Base-by-base conservation (phyloP, 2,329 filamentous ascomycete species). In the Neobulgaria alba region DNA sequence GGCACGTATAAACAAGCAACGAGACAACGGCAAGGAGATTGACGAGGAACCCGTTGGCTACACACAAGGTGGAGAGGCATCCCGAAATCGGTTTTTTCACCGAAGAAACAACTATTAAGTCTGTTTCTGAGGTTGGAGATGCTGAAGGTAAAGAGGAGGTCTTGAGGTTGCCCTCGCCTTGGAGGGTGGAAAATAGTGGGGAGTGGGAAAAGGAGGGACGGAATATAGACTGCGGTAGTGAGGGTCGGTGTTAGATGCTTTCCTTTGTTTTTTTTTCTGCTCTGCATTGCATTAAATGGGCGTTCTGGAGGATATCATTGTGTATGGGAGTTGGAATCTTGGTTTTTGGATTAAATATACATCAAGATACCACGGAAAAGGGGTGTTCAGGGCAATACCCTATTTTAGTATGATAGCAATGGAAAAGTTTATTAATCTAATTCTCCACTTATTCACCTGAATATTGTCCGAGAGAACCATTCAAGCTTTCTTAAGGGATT, bases 1-100 rank as follows among this genome's bases (percentile, higher is more conserved):
- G 40, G 64, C 67, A 16, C 39, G 53, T 29, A 43, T 47, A 39
- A 47, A 56, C 23, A 44, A 40, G 19, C 21, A 51, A 35, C n/a
- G n/a, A n/a, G 26, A 38, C 18, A 3, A 4, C 3, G n/a, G 7
- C 10, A 35, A 5, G 9, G 20, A 20, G 15, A 20, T 17, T 18
- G 33, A 35, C 16, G 15, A 16, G 10, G 31, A 33, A 4, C n/a
- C n/a, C n/a, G n/a, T n/a, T n/a, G n/a, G n/a, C n/a, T 33, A 33
- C 16, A 17, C n/a, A 12, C 14, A 5, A 16, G 31, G n/a, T 4
- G 14, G 5, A 14, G 17, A 14, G 4, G 10, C 12, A 7, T 16
- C 31, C 4, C 31, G 31, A 4, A 14, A 17, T 16, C 31, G 31
- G 4, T 33, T 33, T 17, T 33, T 14, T 14, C 31, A 33, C 10